Conservation (phyloP, 192 early-diverging fungal genomes). For the Backusella sp. region DNA sequence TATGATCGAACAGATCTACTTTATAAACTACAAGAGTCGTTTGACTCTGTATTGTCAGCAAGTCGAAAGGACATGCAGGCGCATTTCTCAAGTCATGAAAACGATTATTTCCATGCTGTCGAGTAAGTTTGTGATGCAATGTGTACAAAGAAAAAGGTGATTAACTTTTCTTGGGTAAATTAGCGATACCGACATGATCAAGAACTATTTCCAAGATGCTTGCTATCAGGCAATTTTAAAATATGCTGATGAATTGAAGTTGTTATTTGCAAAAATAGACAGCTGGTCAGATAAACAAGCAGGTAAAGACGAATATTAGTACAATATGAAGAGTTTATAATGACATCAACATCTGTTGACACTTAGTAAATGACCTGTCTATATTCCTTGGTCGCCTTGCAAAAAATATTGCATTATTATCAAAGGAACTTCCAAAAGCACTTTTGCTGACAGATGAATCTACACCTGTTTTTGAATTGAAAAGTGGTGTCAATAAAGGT, state of each 20-base stretch:
- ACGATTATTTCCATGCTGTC: slow-evolving; percentile 9
- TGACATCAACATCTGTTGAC: background rate
- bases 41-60: slow-evolving; percentile 14
- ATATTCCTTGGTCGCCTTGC: slow-evolving; percentile 20
- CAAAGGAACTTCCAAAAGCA: slow-evolving; percentile 19
- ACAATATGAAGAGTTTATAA: background rate
- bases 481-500: slow-evolving; percentile 27
- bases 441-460: background rate
- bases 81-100: background rate
- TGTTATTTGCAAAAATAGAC: slow-evolving; percentile 1
- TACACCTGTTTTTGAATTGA: slow-evolving; percentile 3
- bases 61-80: slow-evolving; percentile 12
- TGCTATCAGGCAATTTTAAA: background rate
- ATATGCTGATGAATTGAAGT: background rate
- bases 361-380: slow-evolving; percentile 9
- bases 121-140: background rate
- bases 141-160: background rate
- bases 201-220: slow-evolving; percentile 1
- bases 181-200: slow-evolving; percentile 13
- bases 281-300: background rate
- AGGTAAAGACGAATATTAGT: background rate
- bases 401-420: slow-evolving; percentile 22
- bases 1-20: slow-evolving; percentile 11
- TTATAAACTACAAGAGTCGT: slow-evolving; percentile 10
- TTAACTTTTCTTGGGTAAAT: background rate